Conservation (phyloP, 2,329 filamentous ascomycete species). For the Pseudogymnoascus sp. region DNA sequence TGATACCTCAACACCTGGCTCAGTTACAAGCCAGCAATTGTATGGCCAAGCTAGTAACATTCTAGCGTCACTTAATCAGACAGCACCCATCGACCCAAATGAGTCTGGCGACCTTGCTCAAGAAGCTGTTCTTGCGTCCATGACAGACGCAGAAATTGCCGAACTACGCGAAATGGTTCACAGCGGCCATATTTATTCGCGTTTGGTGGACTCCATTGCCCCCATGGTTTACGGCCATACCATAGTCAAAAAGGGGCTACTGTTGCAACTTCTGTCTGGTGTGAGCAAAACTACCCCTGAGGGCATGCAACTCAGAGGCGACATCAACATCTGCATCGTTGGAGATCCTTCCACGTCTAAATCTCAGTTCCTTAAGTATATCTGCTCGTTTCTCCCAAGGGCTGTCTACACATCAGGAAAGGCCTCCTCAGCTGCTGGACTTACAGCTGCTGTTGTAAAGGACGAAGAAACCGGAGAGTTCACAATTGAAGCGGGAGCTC, state of each 20-base stretch:
- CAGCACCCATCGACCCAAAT: conserved; percentile 55
- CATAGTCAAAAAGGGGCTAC: conserved; percentile 92
- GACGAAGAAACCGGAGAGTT: conserved; percentile 98
- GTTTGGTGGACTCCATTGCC: conserved; percentile 85
- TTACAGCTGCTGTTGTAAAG: conserved; percentile 94
- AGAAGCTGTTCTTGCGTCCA: conserved; percentile 74
- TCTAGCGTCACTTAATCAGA: conserved; percentile 72
- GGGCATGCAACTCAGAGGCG: conserved; percentile 90
- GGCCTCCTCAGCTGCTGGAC: conserved; percentile 91
- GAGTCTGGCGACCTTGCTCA: conserved; percentile 79
- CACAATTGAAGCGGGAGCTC: conserved; percentile 93
- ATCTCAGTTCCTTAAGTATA: conserved; percentile 96
- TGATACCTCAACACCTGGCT: conserved; percentile 73
- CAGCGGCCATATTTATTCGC: conserved; percentile 87
- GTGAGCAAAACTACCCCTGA: conserved; percentile 86
- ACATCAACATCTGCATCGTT: conserved; percentile 98
- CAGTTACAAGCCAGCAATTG: conserved; percentile 58
- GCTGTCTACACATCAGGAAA: conserved; percentile 98
- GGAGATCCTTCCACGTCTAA: conserved; percentile 96
- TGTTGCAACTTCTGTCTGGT: conserved; percentile 93
- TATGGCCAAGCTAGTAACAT: conserved; percentile 75
- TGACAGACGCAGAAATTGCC: conserved; percentile 80
- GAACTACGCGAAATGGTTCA: conserved; percentile 92
- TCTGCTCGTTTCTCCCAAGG: conserved; percentile 91
- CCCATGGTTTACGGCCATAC: conserved; percentile 97